These are phyloP conservation scores for Boletus sp. DNA, from an alignment of 768 basidiomycete genomes.

Conservation along the genomic window DNA sequence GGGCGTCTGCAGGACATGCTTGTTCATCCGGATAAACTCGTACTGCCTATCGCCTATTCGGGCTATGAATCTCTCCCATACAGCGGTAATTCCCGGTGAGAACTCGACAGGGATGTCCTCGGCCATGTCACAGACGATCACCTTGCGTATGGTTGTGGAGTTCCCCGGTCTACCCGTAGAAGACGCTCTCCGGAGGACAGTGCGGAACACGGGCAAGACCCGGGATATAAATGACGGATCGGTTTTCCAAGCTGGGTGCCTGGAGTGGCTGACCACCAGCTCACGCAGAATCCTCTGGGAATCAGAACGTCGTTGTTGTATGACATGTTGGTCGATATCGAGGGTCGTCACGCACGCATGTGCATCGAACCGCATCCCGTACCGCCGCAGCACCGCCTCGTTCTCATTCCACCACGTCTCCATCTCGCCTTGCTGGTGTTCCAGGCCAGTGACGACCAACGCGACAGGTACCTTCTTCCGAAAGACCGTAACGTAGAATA, in stretches of 20 bases:
- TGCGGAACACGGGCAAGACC: background rate
- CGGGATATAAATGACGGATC: background rate
- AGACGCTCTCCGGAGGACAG: background rate
- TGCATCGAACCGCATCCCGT: background rate
- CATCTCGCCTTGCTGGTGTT: too few relatives aligned
- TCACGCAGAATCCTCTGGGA: background rate
- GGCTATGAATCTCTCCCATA: background rate
- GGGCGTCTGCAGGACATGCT: background rate
- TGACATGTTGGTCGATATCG: background rate
- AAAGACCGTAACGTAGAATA: background rate
- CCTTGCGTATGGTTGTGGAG: background rate
- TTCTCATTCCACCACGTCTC: background rate
- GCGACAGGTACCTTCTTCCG: background rate
- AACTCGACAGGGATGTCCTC: background rate
- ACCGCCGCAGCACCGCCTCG: background rate
- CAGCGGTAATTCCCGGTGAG: background rate
- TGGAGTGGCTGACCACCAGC: background rate
- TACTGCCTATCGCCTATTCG: background rate
- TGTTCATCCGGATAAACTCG: background rate
- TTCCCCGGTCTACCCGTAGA: background rate
- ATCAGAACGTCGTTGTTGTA: background rate
- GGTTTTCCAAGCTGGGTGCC: background rate
- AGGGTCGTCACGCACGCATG: background rate
- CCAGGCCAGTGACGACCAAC: constrained; percentile 30
- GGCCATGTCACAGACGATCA: background rate